phyloP scores from a whole-genome alignment of 2,329 filamentous ascomycete species.

The Catunica adiposa region DNA sequence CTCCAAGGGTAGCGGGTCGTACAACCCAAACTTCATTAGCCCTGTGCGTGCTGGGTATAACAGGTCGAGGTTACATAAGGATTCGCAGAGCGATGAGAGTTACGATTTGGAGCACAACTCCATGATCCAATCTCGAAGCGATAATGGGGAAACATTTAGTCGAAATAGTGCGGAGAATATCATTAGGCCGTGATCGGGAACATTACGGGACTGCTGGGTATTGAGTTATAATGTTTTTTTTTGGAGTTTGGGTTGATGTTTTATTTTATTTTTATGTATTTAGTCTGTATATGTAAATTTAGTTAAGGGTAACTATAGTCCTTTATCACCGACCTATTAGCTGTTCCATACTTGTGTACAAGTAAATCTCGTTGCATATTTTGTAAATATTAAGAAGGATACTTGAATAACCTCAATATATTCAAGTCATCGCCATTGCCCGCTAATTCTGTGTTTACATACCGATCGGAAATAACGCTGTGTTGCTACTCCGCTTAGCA shows the following conservation, averaged over 20 bases:
- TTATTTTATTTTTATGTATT: not conserved
- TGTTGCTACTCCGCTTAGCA: no score
- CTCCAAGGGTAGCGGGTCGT: not conserved
- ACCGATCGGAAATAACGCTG: no score
- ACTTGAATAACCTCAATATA: no score
- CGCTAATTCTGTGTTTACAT: no score
- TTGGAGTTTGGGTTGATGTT: not conserved
- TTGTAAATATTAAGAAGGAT: no score
- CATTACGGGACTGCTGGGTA: not conserved
- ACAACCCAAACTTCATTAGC: constrained; percentile 5
- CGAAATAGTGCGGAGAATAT: not conserved
- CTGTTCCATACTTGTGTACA: no score
- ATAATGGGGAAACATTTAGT: not conserved
- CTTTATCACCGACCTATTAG: no score
- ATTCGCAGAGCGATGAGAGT: constrained; percentile 1
- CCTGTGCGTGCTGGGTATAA: constrained; percentile 8
- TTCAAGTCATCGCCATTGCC: no score
- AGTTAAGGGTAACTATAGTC: no score
- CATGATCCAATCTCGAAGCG: not conserved
- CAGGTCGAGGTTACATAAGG: constrained; percentile 7
- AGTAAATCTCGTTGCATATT: no score
- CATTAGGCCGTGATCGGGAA: not conserved
- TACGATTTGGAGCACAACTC: constrained; percentile 1
- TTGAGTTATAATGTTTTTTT: not conserved
- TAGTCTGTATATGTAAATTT: no score